Conservation (phyloP, 1,284 basidiomycete genomes). For the Malassezia sp. region DNA sequence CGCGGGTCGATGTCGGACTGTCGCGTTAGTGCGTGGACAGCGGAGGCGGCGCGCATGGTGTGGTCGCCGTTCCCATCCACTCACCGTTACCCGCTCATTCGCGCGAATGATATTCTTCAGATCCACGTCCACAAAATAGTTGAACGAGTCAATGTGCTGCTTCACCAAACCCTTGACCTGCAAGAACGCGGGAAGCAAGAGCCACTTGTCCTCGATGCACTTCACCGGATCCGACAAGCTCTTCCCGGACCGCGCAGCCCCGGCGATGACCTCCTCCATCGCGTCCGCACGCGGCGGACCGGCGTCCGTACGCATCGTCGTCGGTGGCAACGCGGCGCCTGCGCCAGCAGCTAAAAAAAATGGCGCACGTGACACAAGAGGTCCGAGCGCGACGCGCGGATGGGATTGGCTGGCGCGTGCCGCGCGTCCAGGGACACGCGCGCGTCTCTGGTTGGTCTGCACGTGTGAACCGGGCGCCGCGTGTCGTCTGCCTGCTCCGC, state of each 20-base stretch:
- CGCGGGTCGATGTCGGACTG: conserved; percentile 86
- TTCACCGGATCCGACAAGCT: conserved; percentile 51
- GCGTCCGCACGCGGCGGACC: neutral
- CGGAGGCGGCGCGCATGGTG: conserved; percentile 57
- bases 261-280: conserved; percentile 8
- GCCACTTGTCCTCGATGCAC: conserved; percentile 49
- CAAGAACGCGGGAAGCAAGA: conserved; percentile 43
- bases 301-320: neutral
- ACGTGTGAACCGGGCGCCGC: no score
- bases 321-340: conserved; percentile 1
- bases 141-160: conserved; percentile 99
- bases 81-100: conserved; percentile 39
- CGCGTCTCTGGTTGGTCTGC: no score
- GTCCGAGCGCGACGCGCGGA: neutral
- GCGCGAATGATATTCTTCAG: conserved; percentile 65
- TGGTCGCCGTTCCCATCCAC: neutral
- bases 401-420: neutral
- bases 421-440: no score
- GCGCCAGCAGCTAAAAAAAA: neutral
- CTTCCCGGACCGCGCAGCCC: conserved; percentile 31
- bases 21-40: no score
- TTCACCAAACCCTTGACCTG: conserved; percentile 53
- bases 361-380: neutral
- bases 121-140: conserved; percentile 86
- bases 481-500: no score